A percentile compares a stretch with the other conserved stretches of the same genome.
These are phyloP conservation scores for Coprinopsis strossmayeri DNA, from an alignment of 768 basidiomycete genomes.

Conservation along the genomic window DNA sequence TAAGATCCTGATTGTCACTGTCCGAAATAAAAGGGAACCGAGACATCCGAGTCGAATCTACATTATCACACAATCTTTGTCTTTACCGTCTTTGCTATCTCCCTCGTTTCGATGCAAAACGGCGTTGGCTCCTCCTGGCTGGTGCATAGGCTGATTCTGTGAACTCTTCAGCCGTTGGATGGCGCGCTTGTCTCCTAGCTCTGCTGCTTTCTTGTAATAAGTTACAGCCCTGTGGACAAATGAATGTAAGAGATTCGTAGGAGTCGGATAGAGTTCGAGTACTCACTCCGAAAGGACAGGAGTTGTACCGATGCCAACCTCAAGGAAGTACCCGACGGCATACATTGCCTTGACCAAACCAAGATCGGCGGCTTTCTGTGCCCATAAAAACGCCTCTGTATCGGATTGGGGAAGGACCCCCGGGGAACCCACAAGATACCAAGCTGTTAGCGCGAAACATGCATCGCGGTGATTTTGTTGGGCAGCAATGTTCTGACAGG, in stretches of 20 bases:
- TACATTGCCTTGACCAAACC: conserved; percentile 96
- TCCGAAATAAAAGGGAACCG: neutral
- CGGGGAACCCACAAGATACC: conserved; percentile 98
- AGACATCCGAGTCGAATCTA: conserved; percentile 24
- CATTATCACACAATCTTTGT: conserved; percentile 88
- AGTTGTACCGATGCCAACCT: conserved; percentile 85
- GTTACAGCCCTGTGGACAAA: conserved; percentile 46
- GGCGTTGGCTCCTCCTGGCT: conserved; percentile 55
- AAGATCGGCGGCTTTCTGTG: conserved; percentile 88
- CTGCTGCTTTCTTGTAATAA: conserved; percentile 89
- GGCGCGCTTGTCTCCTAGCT: conserved; percentile 91
- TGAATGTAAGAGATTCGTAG: neutral
- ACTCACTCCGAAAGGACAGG: conserved; percentile 63
- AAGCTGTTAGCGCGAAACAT: conserved; percentile 96
- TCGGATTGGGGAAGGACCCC: conserved; percentile 98
- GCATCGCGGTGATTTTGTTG: conserved; percentile 96
- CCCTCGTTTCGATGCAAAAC: conserved; percentile 54
- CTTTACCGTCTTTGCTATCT: conserved; percentile 49
- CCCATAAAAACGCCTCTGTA: conserved; percentile 97
- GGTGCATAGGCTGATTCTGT: conserved; percentile 44
- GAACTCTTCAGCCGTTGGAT: conserved; percentile 70
- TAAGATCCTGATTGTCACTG: neutral
- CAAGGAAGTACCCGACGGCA: conserved; percentile 94
- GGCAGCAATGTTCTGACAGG: conserved; percentile 87
- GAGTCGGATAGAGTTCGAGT: neutral